Base-by-base conservation (phyloP, 2,329 filamentous ascomycete species). In the Clonostachys sp. region DNA sequence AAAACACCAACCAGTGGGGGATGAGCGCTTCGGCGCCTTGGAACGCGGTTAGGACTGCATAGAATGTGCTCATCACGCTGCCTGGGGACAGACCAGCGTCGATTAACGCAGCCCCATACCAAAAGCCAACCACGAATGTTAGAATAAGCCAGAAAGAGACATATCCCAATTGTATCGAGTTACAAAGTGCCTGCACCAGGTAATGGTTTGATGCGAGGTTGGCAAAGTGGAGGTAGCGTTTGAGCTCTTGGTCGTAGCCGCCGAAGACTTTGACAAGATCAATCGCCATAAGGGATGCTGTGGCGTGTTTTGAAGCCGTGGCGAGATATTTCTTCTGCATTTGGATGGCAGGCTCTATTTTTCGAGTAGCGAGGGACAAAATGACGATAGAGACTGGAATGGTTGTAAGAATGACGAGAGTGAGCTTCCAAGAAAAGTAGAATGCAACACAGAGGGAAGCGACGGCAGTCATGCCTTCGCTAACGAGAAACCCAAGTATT, bases 71-170 rank as follows among this genome's bases (percentile, higher is more conserved):
- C 41, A 96, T 65, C 4, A 95, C 80, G 47, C 85, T 73, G 1
- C 85, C 87, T 0, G 89, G 70, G 12, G 71, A 74, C 12, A 81
- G 68, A 1, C 81, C 82, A 2, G 77, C 66, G 10, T 74, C 71
- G 10, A 94, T 83, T 2, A 96, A 75, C 2, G 80, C 71, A 30
- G 86, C 79, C 0, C 91, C 91, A 56, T 91, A 95, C 81, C 89
- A 96, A 59, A 97, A 96, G 0, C 91, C 91, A 48, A 91, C 79
- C 0, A 95, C 85, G 54, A 97, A 96, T 61, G 96, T 83, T 2
- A 74, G 75, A 5, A 90, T 78, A 33, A 86, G 83, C 70, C 91
- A 83, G 54, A 95, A 80, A 42, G 86, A 84, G 45, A 89, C 76
- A 43, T 87, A 79, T 0, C 84, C 84, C 58, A 88, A 83, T 58